Conservation (phyloP, 108 stramenopile genomes). For the Skeletonema tropicum region DNA sequence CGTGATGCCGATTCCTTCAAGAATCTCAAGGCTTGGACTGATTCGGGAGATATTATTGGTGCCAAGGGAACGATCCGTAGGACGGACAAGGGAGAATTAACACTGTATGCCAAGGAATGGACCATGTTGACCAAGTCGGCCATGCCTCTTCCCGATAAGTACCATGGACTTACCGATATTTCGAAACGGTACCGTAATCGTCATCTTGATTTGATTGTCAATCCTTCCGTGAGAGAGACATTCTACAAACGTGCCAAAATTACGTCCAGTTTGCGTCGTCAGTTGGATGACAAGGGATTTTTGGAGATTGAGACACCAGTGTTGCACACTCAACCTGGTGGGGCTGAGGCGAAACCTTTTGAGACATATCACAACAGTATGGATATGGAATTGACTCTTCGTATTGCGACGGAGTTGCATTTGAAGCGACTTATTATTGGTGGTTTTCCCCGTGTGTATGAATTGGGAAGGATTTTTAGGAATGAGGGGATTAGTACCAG, state of each 20-base stretch:
- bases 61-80: slow-evolving; percentile 90
- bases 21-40: slow-evolving; percentile 94
- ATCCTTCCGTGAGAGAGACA: slow-evolving; percentile 90
- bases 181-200: slow-evolving; percentile 94
- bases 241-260: slow-evolving; percentile 92
- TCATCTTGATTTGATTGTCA: slow-evolving; percentile 95
- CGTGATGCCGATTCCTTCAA: slow-evolving; percentile 69
- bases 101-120: slow-evolving; percentile 93
- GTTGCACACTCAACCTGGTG: slow-evolving; percentile 92
- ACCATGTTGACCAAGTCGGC: slow-evolving; percentile 96
- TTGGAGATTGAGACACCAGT: slow-evolving; percentile 99
- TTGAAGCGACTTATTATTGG: slow-evolving; percentile 96
- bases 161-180: slow-evolving; percentile 93
- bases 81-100: slow-evolving; percentile 97
- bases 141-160: slow-evolving; percentile 95
- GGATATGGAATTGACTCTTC: slow-evolving; percentile 91
- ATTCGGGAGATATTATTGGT: slow-evolving; percentile 95
- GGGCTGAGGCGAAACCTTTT: slow-evolving; percentile 98
- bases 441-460: slow-evolving; percentile 97
- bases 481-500: slow-evolving; percentile 98
- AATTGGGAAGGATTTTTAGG: slow-evolving; percentile 98
- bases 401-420: slow-evolving; percentile 99
- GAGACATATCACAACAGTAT: slow-evolving; percentile 96
- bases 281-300: slow-evolving; percentile 92
- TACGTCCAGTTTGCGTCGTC: slow-evolving; percentile 84